Conservation (phyloP, 2,329 filamentous ascomycete genomes). For the Plectosphaerella sp. region DNA sequence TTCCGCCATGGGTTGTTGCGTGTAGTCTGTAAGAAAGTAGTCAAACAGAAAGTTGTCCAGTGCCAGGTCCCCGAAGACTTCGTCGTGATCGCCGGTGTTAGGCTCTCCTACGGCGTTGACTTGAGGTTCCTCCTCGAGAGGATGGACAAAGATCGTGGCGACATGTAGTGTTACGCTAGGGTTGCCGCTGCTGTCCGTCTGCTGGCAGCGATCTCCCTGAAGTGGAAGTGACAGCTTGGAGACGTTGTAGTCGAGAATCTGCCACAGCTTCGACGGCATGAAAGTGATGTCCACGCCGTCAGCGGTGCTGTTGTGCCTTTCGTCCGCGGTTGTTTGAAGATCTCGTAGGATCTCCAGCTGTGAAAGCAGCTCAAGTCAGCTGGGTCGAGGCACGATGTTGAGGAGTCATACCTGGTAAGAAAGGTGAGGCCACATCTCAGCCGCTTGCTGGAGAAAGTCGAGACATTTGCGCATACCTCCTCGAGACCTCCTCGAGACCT, state of each 20-base stretch:
- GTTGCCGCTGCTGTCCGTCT: neutral
- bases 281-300: neutral
- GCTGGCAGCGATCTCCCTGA: neutral
- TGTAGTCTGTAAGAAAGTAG: neutral
- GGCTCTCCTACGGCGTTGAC: neutral
- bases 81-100: neutral
- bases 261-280: neutral
- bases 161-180: neutral
- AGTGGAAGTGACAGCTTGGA: neutral
- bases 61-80: neutral
- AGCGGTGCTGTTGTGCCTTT: neutral
- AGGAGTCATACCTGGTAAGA: neutral
- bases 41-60: neutral
- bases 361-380: neutral
- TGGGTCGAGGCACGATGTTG: neutral
- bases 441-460: neutral
- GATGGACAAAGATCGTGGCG: neutral
- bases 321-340: neutral
- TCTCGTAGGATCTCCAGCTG: neutral
- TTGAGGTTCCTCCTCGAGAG: neutral
- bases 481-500: neutral
- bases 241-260: neutral
- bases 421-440: neutral
- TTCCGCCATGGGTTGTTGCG: too few relatives aligned
- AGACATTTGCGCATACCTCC: neutral